Percentiles rank a stretch among this genome's conserved stretches.
These are phyloP conservation scores for Umbelopsis ramanniana DNA, from an alignment of 192 early-diverging fungal genomes.

Conservation along the genomic window DNA sequence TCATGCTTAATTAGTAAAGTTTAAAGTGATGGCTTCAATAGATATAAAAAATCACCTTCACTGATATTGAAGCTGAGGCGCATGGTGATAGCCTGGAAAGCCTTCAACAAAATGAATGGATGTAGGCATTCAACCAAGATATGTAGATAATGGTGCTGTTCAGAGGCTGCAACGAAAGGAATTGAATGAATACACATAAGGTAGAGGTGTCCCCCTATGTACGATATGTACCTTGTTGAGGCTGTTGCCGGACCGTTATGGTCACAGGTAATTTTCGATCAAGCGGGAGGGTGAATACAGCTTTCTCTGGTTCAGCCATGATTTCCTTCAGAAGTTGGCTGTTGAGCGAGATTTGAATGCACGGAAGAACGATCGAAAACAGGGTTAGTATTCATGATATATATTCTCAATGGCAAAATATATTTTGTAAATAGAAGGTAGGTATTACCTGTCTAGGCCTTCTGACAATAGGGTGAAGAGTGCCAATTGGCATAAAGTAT, in stretches of 20 bases:
- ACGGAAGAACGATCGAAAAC: no score
- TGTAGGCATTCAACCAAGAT: neutral
- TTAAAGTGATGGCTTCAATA: no score
- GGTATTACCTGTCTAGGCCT: conserved; percentile 3
- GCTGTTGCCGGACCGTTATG: neutral
- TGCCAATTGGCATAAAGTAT: neutral
- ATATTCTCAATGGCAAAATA: neutral
- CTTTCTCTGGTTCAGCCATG: neutral
- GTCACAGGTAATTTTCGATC: neutral
- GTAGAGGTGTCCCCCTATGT: neutral
- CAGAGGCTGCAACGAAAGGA: neutral
- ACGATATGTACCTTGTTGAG: no score
- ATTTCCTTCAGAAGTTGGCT: neutral
- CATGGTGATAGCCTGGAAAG: neutral
- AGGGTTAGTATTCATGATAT: no score
- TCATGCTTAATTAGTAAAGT: no score
- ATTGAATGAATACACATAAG: neutral
- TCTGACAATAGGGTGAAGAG: neutral
- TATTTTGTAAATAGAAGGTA: neutral
- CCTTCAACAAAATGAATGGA: neutral
- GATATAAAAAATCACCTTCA: neutral
- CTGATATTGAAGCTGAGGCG: neutral
- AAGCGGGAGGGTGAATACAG: neutral
- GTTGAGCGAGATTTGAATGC: neutral
- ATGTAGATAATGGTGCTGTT: no score